These are phyloP conservation scores for Penicillium polonicum DNA, from an alignment of 2,329 filamentous ascomycete species.

Conservation along the genomic window DNA sequence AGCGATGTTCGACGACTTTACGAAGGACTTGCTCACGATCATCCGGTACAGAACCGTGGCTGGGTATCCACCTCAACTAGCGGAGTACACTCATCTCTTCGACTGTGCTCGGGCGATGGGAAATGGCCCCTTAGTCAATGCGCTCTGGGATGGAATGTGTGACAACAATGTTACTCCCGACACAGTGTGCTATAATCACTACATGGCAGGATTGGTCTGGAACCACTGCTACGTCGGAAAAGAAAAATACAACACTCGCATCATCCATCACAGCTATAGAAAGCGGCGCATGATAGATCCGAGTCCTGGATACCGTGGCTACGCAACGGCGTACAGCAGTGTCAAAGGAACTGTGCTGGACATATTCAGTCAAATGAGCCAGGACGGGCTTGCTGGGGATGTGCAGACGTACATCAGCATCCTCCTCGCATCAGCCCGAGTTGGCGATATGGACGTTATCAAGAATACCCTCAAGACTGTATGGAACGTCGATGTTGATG, in stretches of 20 bases:
- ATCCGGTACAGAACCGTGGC: constrained; percentile 38
- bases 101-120: constrained; percentile 52
- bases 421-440: constrained; percentile 53
- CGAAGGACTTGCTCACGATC: constrained; percentile 39
- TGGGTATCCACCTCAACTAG: constrained; percentile 41
- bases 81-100: constrained; percentile 56
- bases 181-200: constrained; percentile 55
- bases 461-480: constrained; percentile 51
- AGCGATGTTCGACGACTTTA: constrained; percentile 42
- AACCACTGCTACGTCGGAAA: constrained; percentile 41
- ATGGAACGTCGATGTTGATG: constrained; percentile 55
- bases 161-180: constrained; percentile 44
- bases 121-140: constrained; percentile 33
- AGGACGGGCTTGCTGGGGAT: constrained; percentile 45
- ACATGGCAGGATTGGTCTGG: constrained; percentile 53
- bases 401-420: constrained; percentile 55
- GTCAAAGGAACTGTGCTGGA: constrained; percentile 37
- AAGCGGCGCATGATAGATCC: constrained; percentile 26
- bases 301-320: constrained; percentile 31
- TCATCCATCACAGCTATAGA: constrained; percentile 33
- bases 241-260: constrained; percentile 41
- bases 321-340: constrained; percentile 31
- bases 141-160: constrained; percentile 47
- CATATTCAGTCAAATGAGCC: constrained; percentile 52
- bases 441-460: constrained; percentile 51